Conservation (phyloP, 2,329 filamentous ascomycete genomes). For the Nothopassalora personata region DNA sequence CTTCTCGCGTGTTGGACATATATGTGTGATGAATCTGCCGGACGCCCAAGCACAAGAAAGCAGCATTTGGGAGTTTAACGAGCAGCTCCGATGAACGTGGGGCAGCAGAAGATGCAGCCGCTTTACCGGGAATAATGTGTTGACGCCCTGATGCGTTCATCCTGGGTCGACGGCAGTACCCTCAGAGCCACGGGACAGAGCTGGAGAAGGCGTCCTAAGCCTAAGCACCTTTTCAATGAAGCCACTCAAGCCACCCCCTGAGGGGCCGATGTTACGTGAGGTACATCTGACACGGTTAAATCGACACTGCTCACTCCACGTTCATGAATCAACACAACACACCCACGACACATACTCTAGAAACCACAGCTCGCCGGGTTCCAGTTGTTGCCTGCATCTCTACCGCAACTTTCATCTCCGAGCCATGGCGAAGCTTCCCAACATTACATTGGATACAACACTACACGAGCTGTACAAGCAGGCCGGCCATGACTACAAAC, state of each 20-base stretch:
- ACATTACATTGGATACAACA: conserved; percentile 5
- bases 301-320: neutral
- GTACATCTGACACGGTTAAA: neutral
- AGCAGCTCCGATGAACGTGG: neutral
- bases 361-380: too few species aligned
- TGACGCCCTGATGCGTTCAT: neutral
- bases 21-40: too few species aligned
- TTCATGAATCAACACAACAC: neutral
- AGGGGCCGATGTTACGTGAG: neutral
- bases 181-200: too few species aligned
- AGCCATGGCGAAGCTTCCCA: conserved; percentile 2
- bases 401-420: neutral
- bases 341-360: neutral
- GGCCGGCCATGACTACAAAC: neutral
- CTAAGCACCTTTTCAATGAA: neutral
- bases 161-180: too few species aligned
- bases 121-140: neutral
- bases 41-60: too few species aligned
- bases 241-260: neutral
- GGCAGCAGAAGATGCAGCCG: neutral
- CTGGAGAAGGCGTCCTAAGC: too few species aligned
- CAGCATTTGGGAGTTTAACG: neutral
- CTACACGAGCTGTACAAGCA: conserved; percentile 2
- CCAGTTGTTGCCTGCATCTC: neutral
- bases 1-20: too few species aligned